Evolutionary conservation across 202 grass and related monocot species (phyloP), one percentile per base, ranked within the genome.

Genomic region (Zoysia matrella): DNA sequence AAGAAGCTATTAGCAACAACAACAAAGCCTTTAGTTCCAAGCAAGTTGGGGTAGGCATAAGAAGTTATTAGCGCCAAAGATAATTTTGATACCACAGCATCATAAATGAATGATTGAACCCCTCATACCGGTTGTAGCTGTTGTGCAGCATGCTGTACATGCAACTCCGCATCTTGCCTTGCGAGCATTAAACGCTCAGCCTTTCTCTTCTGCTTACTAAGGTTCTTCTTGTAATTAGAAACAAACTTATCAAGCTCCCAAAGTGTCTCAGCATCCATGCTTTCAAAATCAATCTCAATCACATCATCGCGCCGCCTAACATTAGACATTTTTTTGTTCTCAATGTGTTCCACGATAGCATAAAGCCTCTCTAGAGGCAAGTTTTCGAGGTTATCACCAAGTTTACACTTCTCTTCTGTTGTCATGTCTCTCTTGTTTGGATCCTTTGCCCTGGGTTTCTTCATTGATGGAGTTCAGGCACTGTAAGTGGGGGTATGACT

Each of bases 211-310:
- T 92, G 84, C 86, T 98, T 98, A 73, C 92, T 93, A 50, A 98
- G 83, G 62, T 89, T 89, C 82, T 98, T 98, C 72, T 90, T 98
- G 84, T 91, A 94, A 80, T 98, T 94, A 44, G 92, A 88, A 13
- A 98, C 95, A 73, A 98, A 98, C 80, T 90, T 89, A 81, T 94
- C 95, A 47, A 94, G 95, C 69, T 98, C 92, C 95, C 95, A 98
- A 76, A 98, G 89, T 12, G 95, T 98, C 79, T 94, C 95, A 15
- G 84, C 85, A 88, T 98, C 92, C 88, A 97, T 90, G 65, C 88
- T 94, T 82, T 97, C 95, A 60, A 97, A 92, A 83, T 97, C 92
- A 15, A 98, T 88, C 88, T 98, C 95, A 85, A 98, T 98, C 81
- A 91, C 92, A 84, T 98, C 95, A 57, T 94, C 92, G 87, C 91